Percentiles rank a stretch among this genome's conserved stretches.
phyloP scores from a whole-genome alignment of 2,329 filamentous ascomycete species.

The Amauroascus niger region DNA sequence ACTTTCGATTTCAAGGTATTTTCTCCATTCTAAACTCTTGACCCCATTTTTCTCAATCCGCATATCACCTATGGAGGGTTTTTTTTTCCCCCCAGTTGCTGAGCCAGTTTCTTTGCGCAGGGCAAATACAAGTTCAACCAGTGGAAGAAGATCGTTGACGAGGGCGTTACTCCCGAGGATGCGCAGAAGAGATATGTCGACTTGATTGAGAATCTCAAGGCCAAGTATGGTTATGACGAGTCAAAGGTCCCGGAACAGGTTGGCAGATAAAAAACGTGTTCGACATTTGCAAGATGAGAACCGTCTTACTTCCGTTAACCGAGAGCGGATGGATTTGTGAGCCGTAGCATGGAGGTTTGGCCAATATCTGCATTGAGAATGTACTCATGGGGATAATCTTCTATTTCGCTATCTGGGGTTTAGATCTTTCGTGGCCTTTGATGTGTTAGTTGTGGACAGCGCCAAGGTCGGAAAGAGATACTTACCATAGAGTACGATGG shows the following conservation, averaged over 20 bases:
- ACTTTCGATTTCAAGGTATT: slow-evolving; percentile 35
- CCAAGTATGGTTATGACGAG: slow-evolving; percentile 45
- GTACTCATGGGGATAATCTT: background rate
- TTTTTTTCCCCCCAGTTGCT: too few relatives aligned
- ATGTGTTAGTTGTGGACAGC: background rate
- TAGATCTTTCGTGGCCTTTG: background rate
- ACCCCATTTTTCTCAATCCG: too few relatives aligned
- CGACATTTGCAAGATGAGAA: background rate
- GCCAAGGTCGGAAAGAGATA: background rate
- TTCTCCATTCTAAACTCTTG: background rate
- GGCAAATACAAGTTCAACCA: slow-evolving; percentile 70
- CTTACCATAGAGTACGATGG: background rate
- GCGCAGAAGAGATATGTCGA: slow-evolving; percentile 71
- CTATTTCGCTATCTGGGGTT: background rate
- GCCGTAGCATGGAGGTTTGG: background rate
- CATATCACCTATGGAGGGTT: too few relatives aligned
- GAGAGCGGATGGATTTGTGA: background rate
- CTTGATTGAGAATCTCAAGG: slow-evolving; percentile 62
- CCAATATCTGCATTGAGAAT: background rate
- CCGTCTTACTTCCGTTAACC: background rate
- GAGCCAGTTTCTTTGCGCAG: slow-evolving; percentile 34
- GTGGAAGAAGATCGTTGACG: slow-evolving; percentile 63
- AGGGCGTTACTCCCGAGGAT: slow-evolving; percentile 50
- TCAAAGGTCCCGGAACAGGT: slow-evolving; percentile 17
- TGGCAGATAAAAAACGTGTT: slow-evolving; percentile 10